Conservation (phyloP, 164 flowering plant species). For the Saururus chinensis region DNA sequence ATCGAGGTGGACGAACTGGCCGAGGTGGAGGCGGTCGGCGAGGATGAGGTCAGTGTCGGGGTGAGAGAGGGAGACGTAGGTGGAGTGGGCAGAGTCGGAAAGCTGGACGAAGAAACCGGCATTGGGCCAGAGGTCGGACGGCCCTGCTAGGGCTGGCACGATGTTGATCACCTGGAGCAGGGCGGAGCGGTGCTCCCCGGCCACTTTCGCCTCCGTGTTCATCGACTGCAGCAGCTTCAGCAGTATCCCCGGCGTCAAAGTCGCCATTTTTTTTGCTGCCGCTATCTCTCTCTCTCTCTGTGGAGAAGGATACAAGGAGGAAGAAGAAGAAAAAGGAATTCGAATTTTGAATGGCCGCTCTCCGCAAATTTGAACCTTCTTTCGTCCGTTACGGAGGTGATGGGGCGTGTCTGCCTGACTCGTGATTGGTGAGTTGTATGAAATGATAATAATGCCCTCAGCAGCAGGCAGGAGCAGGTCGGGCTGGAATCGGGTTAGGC, state of each 20-base stretch:
- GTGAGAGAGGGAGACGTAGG: constrained; percentile 85
- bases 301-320: too few species aligned
- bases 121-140: constrained; percentile 57
- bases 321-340: neutral
- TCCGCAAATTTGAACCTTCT: neutral
- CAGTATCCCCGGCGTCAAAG: constrained; percentile 77
- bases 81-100: constrained; percentile 87
- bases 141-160: constrained; percentile 64
- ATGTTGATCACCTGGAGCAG: constrained; percentile 83
- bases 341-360: too few species aligned
- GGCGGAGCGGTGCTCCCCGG: constrained; percentile 80
- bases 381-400: too few species aligned
- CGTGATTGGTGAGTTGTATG: too few species aligned
- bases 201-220: constrained; percentile 53
- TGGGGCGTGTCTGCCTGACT: too few species aligned
- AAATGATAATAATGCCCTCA: too few species aligned
- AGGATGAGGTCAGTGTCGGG: constrained; percentile 76
- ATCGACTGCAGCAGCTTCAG: constrained; percentile 79
- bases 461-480: too few species aligned
- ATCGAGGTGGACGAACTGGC: constrained; percentile 77
- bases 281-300: constrained; percentile 1
- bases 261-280: constrained; percentile 39
- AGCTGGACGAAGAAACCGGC: constrained; percentile 80
- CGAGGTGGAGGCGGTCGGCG: constrained; percentile 78
- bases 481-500: too few species aligned